Conservation (phyloP, 768 basidiomycete genomes). For the Neoboletus subvelutipes region DNA sequence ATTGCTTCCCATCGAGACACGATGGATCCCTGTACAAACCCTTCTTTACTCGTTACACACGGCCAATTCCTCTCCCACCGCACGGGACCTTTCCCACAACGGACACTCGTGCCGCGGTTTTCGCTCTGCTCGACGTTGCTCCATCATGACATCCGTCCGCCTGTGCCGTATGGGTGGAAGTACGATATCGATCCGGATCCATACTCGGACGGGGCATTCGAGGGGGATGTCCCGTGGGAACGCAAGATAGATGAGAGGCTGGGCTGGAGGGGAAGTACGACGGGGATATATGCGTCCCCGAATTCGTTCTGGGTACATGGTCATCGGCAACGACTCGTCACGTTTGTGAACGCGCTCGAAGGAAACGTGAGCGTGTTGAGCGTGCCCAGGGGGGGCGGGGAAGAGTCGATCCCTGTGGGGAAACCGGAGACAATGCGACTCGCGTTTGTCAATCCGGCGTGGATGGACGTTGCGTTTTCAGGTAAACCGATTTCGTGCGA, state of each 20-base stretch:
- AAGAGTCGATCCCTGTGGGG: too few species aligned
- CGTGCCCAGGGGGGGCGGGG: too few species aligned
- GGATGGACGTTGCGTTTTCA: too few species aligned
- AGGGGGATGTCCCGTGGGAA: conserved; percentile 66
- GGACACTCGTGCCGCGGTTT: too few species aligned
- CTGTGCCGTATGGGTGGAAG: conserved; percentile 46
- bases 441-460: too few species aligned
- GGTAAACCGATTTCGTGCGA: conserved; percentile 46
- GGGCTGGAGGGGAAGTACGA: conserved; percentile 78
- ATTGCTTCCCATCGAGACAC: too few species aligned
- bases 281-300: too few species aligned
- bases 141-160: conserved; percentile 56
- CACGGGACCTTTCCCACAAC: too few species aligned
- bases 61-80: too few species aligned
- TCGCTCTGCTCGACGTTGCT: conserved; percentile 47
- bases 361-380: too few species aligned
- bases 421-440: conserved; percentile 32
- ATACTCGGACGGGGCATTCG: conserved; percentile 18
- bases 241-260: conserved; percentile 60
- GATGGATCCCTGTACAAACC: too few species aligned
- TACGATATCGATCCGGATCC: conserved; percentile 33
- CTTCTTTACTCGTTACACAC: too few species aligned
- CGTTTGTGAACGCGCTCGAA: conserved; percentile 40
- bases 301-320: conserved; percentile 46
- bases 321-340: conserved; percentile 51